Evolutionary conservation across 257 asterid genomes (phyloP), one percentile per base, ranked within the genome.

Genomic region (Euphrasia confusa): DNA sequence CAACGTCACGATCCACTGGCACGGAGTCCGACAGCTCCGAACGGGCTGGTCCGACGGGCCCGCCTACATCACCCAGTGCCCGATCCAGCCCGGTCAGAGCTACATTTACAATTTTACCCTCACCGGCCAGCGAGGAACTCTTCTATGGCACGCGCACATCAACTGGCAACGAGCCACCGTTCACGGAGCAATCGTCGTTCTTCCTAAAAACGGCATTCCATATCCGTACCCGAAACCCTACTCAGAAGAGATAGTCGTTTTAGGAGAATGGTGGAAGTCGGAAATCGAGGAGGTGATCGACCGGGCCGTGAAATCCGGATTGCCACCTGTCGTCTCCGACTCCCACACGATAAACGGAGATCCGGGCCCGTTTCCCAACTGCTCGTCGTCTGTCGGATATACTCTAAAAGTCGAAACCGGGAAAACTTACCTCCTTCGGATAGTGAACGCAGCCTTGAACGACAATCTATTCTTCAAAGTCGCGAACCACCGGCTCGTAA

Each of bases 251-350:
- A 76, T 83, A 39, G 71, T 88, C 72, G 24, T 88, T 42, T 58
- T 88, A 56, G 96, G 94, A 24, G 97, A 89, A 64, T 89, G 95
- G 95, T 86, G 97, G 97, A 89, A 86, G 17, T 69, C 88, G 28
- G 95, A 89, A 62, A 91, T 89, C 54, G 95, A 89, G 69, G 66
- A 63, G 13, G 84, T 89, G 49, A 56, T 89, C 62, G 72, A 79
- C 65, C 67, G 61, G 35, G 94, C 91, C 4, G 71, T 64, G 81
- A 52, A 64, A 28, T 72, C 75, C 13, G 97, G 97, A 8, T 44
- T 44, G 69, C 78, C 91, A 11, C 90, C 94, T 24, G 80, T 82
- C 15, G 87, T 84, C 17, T 89, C 97, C 1, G 91, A 89, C 76
- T 89, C 97, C 39, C 80, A 84, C 71, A 89, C 97, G 0, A 84